Base-by-base conservation (phyloP, 1,284 basidiomycete species). In the Ustilago curta region DNA sequence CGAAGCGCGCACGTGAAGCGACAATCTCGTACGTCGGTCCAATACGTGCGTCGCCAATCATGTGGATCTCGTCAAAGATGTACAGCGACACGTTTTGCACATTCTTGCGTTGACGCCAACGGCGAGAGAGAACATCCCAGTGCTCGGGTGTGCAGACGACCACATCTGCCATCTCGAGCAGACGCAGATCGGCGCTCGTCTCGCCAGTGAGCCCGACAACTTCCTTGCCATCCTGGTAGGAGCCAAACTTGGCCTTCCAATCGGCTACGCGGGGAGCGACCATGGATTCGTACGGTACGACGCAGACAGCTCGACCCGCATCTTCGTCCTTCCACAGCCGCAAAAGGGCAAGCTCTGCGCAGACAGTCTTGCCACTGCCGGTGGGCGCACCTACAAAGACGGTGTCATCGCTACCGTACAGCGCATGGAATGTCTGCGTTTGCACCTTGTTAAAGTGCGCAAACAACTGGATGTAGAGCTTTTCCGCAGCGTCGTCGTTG, bases 211-310 rank as follows among this genome's bases (percentile, higher is more conserved):
- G 87, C 57, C 92, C 92, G 21, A 96, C 90, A 59, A 99, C 91
- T 86, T 94, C 92, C 87, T 97, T 98, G 31, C 93, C 93, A 11
- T 92, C 93, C 79, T 94, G 91, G 4, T 97, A 85, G 8, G 88
- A 83, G 8, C 90, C 88, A 76, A 99, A 98, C 86, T 95, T 97
- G 68, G 88, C 87, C 51, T 88, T 89, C 97, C 97, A 99, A 80
- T 97, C 95, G 23, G 88, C 87, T 0, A 96, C 92, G 1, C 95
- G 89, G 77, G 91, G 88, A 67, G 97, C 93, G 1, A 98, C 94
- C 92, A 99, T 97, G 78, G 96, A 94, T 76, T 95, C 94, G 85
- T 93, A 97, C 0, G 97, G 97, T 85, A 97, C 93, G 64, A 99
- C 92, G 85, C 95, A 98, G 1, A 98, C 93, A 0, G 95, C 95